Percentiles rank a stretch among this genome's conserved stretches.
Evolutionary conservation across 2,329 filamentous ascomycete species (phyloP).

Genomic region (Neopestalotiopsis clavispora): DNA sequence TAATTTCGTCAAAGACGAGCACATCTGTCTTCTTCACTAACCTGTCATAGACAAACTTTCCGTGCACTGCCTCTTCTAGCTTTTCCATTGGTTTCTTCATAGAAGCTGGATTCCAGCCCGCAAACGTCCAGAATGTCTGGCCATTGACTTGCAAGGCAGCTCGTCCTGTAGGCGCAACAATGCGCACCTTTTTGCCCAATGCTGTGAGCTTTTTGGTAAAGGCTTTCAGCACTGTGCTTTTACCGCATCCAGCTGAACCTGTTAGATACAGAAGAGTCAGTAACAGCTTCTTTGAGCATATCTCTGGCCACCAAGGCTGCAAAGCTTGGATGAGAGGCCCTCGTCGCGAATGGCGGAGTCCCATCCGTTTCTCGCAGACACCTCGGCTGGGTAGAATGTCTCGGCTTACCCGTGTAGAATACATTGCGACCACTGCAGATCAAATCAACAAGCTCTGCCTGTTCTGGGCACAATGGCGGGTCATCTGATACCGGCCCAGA

Average conservation of each 20-base stretch:
- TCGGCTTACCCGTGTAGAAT: constrained; percentile 57
- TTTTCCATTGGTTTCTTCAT: constrained; percentile 46
- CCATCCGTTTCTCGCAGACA: too few species aligned
- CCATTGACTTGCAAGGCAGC: constrained; percentile 63
- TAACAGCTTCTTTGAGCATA: neutral
- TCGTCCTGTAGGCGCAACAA: constrained; percentile 64
- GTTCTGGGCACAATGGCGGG: constrained; percentile 49
- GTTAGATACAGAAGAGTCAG: neutral
- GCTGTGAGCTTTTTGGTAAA: constrained; percentile 45
- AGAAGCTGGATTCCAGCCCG: constrained; percentile 56
- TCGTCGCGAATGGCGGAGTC: too few species aligned
- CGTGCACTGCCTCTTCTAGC: constrained; percentile 36
- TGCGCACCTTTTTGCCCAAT: constrained; percentile 45
- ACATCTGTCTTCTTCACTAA: constrained; percentile 51
- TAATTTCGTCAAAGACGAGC: constrained; percentile 69
- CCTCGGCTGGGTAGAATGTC: neutral
- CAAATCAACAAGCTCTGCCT: constrained; percentile 53
- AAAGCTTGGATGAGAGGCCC: neutral
- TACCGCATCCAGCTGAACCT: constrained; percentile 66
- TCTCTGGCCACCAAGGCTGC: neutral
- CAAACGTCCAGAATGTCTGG: constrained; percentile 60
- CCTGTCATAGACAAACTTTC: constrained; percentile 39
- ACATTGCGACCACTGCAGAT: constrained; percentile 59
- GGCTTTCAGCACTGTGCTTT: constrained; percentile 58
- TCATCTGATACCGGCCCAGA: constrained; percentile 17